Evolutionary conservation across 768 basidiomycete genomes (phyloP).

Genomic region (Lentinula sp.): DNA sequence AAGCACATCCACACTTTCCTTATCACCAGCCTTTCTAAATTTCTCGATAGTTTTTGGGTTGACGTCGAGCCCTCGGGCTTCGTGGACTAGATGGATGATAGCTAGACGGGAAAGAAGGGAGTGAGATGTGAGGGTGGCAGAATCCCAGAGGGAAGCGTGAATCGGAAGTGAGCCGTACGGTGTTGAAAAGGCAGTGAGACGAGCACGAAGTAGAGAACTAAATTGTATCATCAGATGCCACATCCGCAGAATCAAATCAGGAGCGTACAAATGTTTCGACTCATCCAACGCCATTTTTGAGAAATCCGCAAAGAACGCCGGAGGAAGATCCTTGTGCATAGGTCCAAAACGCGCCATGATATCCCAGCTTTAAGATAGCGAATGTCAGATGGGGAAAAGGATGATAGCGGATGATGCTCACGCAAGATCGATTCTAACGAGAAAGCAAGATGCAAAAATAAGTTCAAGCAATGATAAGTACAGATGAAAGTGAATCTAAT

Average conservation of each 20-base stretch:
- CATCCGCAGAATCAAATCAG: neutral
- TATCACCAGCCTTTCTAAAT: slow-evolving; percentile 61
- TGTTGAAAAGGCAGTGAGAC: slow-evolving; percentile 57
- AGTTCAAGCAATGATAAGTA: neutral
- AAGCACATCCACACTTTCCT: slow-evolving; percentile 59
- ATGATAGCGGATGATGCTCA: slow-evolving; percentile 25
- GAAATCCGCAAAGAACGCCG: slow-evolving; percentile 77
- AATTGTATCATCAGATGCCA: neutral
- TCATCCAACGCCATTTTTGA: slow-evolving; percentile 83
- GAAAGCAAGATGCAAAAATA: neutral
- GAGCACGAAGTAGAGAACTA: slow-evolving; percentile 52
- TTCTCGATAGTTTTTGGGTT: slow-evolving; percentile 76
- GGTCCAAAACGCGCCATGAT: slow-evolving; percentile 76
- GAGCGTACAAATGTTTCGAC: slow-evolving; percentile 66
- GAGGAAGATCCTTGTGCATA: slow-evolving; percentile 52
- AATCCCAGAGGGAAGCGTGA: slow-evolving; percentile 78
- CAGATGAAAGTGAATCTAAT: neutral
- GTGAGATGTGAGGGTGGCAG: slow-evolving; percentile 58
- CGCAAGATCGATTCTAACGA: slow-evolving; percentile 64
- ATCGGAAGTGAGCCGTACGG: slow-evolving; percentile 72
- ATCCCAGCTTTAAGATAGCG: slow-evolving; percentile 53
- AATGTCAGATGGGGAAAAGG: neutral
- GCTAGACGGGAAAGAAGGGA: slow-evolving; percentile 70
- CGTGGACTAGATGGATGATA: slow-evolving; percentile 83
- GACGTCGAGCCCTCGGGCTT: slow-evolving; percentile 79